These are phyloP conservation scores for Imleria badia DNA, from an alignment of 768 basidiomycete genomes.

Conservation along the genomic window DNA sequence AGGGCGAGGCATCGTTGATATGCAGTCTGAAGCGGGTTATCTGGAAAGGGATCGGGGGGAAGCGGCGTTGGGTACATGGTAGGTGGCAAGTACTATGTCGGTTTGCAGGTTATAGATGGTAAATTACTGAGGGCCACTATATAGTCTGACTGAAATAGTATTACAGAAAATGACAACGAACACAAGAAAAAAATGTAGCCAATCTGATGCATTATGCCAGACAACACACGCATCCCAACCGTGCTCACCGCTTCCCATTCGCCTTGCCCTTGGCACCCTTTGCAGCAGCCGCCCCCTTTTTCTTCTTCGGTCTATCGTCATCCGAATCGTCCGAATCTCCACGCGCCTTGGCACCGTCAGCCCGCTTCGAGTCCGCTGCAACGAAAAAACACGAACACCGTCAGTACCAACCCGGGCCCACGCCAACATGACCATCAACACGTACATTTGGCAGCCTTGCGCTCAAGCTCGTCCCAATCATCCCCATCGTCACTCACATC, in stretches of 20 bases:
- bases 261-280: constrained; percentile 39
- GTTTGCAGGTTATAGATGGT: no score
- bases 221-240: not conserved
- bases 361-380: constrained; percentile 52
- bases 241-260: constrained; percentile 40
- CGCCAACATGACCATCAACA: not conserved
- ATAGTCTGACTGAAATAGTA: not conserved
- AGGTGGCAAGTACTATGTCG: no score
- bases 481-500: constrained; percentile 75
- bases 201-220: not conserved
- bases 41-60: no score
- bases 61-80: no score
- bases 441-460: constrained; percentile 85
- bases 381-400: not conserved
- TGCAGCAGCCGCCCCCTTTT: constrained; percentile 24
- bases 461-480: constrained; percentile 95
- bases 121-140: not conserved
- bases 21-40: no score
- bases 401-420: not conserved
- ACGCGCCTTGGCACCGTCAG: constrained; percentile 37
- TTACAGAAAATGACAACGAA: not conserved
- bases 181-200: not conserved
- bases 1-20: no score
- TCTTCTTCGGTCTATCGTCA: constrained; percentile 48
- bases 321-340: constrained; percentile 57